These are phyloP conservation scores for Aspergillus bombycis DNA, from an alignment of 2,329 filamentous ascomycete species.

Conservation along the genomic window DNA sequence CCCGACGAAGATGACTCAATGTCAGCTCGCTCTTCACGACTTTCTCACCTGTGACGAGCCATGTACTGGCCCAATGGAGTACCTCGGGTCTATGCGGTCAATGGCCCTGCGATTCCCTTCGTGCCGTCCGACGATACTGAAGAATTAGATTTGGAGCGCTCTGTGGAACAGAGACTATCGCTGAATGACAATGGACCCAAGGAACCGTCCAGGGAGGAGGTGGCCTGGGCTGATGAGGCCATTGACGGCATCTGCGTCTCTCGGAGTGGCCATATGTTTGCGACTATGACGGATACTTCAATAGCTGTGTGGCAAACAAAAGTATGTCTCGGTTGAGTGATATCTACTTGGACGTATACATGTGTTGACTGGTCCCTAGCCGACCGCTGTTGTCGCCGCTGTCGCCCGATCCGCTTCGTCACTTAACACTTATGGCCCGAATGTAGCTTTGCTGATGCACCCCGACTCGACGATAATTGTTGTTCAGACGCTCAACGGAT, in stretches of 20 bases:
- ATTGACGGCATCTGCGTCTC: slow-evolving; percentile 77
- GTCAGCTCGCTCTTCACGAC: slow-evolving; percentile 35
- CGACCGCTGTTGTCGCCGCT: slow-evolving; percentile 83
- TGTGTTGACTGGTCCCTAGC: slow-evolving; percentile 57
- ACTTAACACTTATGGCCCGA: slow-evolving; percentile 79
- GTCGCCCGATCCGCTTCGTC: slow-evolving; percentile 82
- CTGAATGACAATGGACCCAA: slow-evolving; percentile 28
- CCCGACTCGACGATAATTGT: slow-evolving; percentile 93
- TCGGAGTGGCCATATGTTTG: slow-evolving; percentile 80
- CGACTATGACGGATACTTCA: slow-evolving; percentile 80
- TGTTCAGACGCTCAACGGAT: slow-evolving; percentile 82
- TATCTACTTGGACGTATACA: slow-evolving; percentile 23
- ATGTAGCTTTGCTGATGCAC: slow-evolving; percentile 80
- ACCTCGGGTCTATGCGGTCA: slow-evolving; percentile 53
- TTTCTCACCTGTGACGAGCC: slow-evolving; percentile 34
- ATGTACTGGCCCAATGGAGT: slow-evolving; percentile 57
- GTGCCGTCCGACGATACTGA: slow-evolving; percentile 30
- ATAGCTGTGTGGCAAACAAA: slow-evolving; percentile 97
- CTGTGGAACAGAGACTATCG: slow-evolving; percentile 27
- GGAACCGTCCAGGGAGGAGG: slow-evolving; percentile 30
- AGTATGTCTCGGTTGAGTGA: slow-evolving; percentile 53
- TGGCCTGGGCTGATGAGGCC: slow-evolving; percentile 59
- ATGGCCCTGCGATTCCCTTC: slow-evolving; percentile 44
- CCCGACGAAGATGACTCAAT: slow-evolving; percentile 42
- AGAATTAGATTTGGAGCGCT: slow-evolving; percentile 18